Base-by-base conservation (phyloP, 1,284 basidiomycete species). In the Anthracocystis walkeri region DNA sequence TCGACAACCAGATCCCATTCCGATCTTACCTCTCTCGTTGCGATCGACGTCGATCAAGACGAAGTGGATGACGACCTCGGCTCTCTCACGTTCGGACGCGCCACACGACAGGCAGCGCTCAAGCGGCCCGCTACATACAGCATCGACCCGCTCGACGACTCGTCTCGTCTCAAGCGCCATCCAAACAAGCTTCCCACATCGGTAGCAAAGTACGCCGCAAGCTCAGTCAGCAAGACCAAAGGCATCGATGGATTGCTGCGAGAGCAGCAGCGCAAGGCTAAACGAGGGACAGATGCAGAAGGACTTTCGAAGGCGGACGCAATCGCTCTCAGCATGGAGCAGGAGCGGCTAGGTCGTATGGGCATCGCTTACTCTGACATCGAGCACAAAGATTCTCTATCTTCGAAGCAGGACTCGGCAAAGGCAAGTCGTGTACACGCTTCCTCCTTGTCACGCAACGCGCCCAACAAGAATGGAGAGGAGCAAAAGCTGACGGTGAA, bases 261-360 rank as follows among this genome's bases (percentile, higher is more conserved):
- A 2, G 65, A 74, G 25, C 46, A 58, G 27, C 45, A 65, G 38
- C 51, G 65, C n/a, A 63, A 54, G 27, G 38, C 40, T 23, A 61
- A 61, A 23, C 50, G 55, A n/a, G 72, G 72, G 1, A 69, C 59
- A 3, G 72, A 69, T 45, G 58, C 61, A 3, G 66, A 69, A 25
- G 72, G 72, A 7, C 60, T 75, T 38, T 62, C 62, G n/a, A 58
- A 59, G 14, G 72, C 72, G 45, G 72, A 75, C 14, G 72, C 48
- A 0, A 75, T 75, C 21, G 72, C 72, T 14, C 29, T 21, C 3
- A 66, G 42, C 56, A 75, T 75, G 66, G 72, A 75, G 56, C 58
- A 60, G 25, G 66, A 75, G 41, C 58, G 72, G 29, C 54, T 75
- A 1, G 51, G 45, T 4, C 48, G 48, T 21, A 61, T 69, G 50